Conservation (phyloP, 73 alveolate genomes). For the Paramecium primaurelia region DNA sequence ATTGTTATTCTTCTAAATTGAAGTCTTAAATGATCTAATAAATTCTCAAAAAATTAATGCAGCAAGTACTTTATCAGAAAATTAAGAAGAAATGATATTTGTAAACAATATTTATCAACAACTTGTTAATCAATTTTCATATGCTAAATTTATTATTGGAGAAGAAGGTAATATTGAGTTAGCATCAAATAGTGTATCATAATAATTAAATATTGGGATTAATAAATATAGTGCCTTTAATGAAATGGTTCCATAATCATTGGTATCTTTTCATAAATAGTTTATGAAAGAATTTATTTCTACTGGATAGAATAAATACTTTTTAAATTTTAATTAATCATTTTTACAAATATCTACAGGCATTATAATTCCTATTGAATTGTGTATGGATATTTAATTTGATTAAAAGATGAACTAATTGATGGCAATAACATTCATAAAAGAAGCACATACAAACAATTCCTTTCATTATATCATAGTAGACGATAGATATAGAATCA, state of each 20-base stretch:
- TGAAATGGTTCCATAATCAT: not conserved
- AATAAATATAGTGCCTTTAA: too few relatives aligned
- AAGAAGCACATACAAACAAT: not conserved
- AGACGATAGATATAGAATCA: not conserved
- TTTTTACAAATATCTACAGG: not conserved
- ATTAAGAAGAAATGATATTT: not conserved
- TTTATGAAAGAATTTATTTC: not conserved
- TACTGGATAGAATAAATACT: not conserved
- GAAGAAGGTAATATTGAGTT: not conserved
- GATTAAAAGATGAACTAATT: not conserved
- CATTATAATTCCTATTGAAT: not conserved
- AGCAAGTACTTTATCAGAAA: not conserved
- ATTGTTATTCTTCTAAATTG: not conserved
- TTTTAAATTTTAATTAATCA: not conserved
- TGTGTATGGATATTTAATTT: not conserved
- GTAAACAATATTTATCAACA: too few relatives aligned
- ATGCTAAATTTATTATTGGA: not conserved
- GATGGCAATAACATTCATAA: not conserved
- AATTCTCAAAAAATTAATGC: not conserved
- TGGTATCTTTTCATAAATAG: not conserved
- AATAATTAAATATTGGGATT: not conserved
- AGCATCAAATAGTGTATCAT: too few relatives aligned
- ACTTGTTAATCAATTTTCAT: not conserved
- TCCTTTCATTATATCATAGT: not conserved
- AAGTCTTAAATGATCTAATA: not conserved